A percentile compares a stretch with the other conserved stretches of the same genome.
These are phyloP conservation scores for Heterobasidion parviporum DNA, from an alignment of 1,284 basidiomycete genomes.

Conservation along the genomic window DNA sequence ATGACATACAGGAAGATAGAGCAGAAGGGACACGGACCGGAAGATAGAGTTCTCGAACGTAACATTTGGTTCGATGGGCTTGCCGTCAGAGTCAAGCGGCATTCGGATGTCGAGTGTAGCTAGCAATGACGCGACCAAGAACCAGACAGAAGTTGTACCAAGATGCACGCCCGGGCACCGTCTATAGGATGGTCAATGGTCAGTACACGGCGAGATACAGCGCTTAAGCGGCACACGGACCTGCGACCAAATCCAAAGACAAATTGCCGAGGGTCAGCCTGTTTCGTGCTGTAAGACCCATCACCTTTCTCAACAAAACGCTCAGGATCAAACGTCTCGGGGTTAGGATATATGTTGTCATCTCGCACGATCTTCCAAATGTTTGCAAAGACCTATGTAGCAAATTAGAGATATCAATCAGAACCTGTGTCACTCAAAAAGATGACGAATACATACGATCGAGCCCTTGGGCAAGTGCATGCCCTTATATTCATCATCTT, in stretches of 20 bases:
- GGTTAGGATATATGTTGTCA: conserved; percentile 34
- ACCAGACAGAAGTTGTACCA: conserved; percentile 45
- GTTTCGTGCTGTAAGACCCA: not conserved
- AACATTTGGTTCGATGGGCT: conserved; percentile 34
- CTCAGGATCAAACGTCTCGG: conserved; percentile 40
- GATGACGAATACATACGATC: conserved; percentile 1
- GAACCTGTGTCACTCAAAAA: conserved; percentile 6
- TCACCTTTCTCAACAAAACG: conserved; percentile 29
- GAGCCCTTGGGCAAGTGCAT: not conserved
- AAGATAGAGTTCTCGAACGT: conserved; percentile 44
- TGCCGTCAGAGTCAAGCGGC: conserved; percentile 36
- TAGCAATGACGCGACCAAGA: conserved; percentile 39
- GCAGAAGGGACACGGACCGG: conserved; percentile 21
- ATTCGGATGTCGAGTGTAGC: conserved; percentile 45
- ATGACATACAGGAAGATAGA: not conserved
- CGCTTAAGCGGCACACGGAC: not conserved
- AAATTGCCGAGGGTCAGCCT: conserved; percentile 21
- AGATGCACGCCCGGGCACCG: conserved; percentile 44
- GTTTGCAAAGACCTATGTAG: conserved; percentile 28
- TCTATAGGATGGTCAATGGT: conserved; percentile 7
- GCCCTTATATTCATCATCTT: not conserved
- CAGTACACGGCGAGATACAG: not conserved
- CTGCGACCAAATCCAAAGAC: conserved; percentile 47
- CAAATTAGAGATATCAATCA: conserved; percentile 7
- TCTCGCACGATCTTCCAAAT: conserved; percentile 33